Conservation (phyloP, 352 stramenopile species). For the Globisporangium abappressorium region DNA sequence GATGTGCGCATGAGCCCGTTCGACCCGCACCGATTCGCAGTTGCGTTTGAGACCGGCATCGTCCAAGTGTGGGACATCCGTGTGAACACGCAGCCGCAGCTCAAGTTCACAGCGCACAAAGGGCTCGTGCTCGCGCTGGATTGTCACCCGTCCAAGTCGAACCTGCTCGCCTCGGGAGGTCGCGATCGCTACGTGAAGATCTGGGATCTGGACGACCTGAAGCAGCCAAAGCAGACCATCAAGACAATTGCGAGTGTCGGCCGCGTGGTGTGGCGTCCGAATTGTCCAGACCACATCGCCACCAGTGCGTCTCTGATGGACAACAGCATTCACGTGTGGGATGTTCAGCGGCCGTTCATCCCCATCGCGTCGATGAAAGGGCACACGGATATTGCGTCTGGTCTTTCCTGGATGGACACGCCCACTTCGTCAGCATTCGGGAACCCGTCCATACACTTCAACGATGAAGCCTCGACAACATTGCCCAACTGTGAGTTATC, state of each 20-base stretch:
- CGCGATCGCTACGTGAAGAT: slow-evolving; percentile 87
- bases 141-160: slow-evolving; percentile 70
- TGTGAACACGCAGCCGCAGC: slow-evolving; percentile 73
- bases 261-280: slow-evolving; percentile 75
- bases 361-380: slow-evolving; percentile 84
- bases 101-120: slow-evolving; percentile 88
- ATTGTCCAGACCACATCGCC: slow-evolving; percentile 76
- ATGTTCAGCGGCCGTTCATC: slow-evolving; percentile 81
- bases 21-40: slow-evolving; percentile 75
- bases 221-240: slow-evolving; percentile 81
- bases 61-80: slow-evolving; percentile 87
- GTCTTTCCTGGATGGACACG: slow-evolving; percentile 85
- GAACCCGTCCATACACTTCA: no score
- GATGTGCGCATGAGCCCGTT: slow-evolving; percentile 78
- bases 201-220: slow-evolving; percentile 70
- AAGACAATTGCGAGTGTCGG: slow-evolving; percentile 85
- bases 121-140: slow-evolving; percentile 80
- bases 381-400: slow-evolving; percentile 77
- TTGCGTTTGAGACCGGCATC: slow-evolving; percentile 84
- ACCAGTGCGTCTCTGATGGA: slow-evolving; percentile 84
- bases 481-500: no score
- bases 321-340: slow-evolving; percentile 88
- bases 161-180: slow-evolving; percentile 74
- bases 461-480: no score
- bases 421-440: slow-evolving; percentile 35